These are phyloP conservation scores for Graphilbum fragrans DNA, from an alignment of 2,329 filamentous ascomycete species.

Conservation along the genomic window DNA sequence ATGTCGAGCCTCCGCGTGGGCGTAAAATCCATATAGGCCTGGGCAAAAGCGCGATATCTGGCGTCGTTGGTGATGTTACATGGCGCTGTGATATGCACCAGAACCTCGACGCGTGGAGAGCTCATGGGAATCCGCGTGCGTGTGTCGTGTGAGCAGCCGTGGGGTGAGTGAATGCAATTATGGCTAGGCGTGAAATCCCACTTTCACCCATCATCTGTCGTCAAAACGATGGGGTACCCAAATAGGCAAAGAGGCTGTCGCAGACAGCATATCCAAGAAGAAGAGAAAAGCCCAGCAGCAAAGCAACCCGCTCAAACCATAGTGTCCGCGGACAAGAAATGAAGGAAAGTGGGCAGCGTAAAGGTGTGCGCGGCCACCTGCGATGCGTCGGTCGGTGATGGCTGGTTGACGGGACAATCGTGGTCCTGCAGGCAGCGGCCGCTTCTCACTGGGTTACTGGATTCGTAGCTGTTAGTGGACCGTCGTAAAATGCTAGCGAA, in stretches of 20 bases:
- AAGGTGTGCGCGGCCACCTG: background rate
- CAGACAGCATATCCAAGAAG: background rate
- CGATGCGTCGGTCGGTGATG: background rate
- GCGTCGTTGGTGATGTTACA: slow-evolving; percentile 34
- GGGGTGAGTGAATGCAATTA: background rate
- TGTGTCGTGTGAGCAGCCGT: background rate
- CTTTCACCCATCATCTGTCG: no score
- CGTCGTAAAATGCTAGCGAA: no score
- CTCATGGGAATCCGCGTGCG: slow-evolving; percentile 4
- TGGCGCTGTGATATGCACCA: slow-evolving; percentile 43
- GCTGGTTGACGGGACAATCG: slow-evolving; percentile 7
- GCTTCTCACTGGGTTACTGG: background rate
- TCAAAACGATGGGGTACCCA: no score
- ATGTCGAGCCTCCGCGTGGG: slow-evolving; percentile 12
- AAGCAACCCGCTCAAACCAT: background rate
- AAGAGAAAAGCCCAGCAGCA: background rate
- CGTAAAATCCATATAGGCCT: slow-evolving; percentile 37
- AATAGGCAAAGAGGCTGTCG: background rate
- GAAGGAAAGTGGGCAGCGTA: no score
- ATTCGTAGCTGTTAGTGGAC: no score
- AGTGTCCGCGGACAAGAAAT: no score
- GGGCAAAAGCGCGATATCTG: slow-evolving; percentile 34
- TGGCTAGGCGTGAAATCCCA: no score
- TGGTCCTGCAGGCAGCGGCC: slow-evolving; percentile 1
- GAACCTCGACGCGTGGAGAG: slow-evolving; percentile 32